phyloP scores from a whole-genome alignment of 2,329 filamentous ascomycete species.

The Ophiostoma perfectum region DNA sequence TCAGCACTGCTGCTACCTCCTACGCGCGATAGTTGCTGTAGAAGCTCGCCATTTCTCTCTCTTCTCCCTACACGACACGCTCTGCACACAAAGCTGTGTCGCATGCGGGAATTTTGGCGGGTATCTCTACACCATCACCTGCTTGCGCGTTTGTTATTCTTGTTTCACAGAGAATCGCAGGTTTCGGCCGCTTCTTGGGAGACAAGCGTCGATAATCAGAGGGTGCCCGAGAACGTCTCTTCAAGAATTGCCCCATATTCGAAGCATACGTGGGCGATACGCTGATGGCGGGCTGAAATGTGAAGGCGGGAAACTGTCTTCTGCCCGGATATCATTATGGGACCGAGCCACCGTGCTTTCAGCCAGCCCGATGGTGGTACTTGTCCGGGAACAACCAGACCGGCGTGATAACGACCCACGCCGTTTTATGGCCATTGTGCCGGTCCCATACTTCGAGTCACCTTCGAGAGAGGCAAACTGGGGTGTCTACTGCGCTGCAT shows the following conservation, averaged over 20 bases:
- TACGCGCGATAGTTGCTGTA: neutral
- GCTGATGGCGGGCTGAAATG: neutral
- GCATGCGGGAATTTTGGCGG: constrained; percentile 3
- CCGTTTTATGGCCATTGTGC: neutral
- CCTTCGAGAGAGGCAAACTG: neutral
- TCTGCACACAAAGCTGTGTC: constrained; percentile 1
- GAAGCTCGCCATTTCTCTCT: constrained; percentile 1
- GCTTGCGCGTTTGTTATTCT: neutral
- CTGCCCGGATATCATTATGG: neutral
- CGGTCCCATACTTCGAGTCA: neutral
- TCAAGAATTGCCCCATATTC: neutral
- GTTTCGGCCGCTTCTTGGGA: constrained; percentile 3
- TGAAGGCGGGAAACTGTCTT: neutral
- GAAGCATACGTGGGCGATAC: neutral
- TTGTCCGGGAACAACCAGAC: neutral
- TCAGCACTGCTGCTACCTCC: neutral
- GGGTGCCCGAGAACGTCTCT: constrained; percentile 1
- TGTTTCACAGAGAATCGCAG: neutral
- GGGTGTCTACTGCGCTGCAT: neutral
- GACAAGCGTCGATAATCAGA: neutral
- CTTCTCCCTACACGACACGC: neutral
- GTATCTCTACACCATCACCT: neutral
- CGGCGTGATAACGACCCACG: neutral
- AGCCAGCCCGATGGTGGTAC: neutral
- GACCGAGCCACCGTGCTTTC: neutral